phyloP scores from a whole-genome alignment of 1,284 basidiomycete genomes.

The Somion occarium region DNA sequence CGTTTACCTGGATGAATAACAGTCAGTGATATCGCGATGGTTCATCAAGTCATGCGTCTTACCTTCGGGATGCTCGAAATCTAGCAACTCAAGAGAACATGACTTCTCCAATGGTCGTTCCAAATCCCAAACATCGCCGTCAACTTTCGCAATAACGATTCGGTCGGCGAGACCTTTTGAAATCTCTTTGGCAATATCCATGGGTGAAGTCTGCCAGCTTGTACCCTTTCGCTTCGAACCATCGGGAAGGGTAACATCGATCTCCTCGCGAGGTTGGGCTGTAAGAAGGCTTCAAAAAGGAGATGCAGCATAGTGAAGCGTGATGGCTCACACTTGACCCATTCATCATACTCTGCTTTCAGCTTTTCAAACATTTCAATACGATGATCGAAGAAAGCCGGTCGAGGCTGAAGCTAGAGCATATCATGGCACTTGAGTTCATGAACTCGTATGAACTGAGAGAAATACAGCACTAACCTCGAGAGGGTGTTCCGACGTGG shows the following conservation, averaged over 20 bases:
- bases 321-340: slow-evolving; percentile 63
- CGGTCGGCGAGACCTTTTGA: slow-evolving; percentile 88
- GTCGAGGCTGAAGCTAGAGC: slow-evolving; percentile 72
- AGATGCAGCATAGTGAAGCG: neutral
- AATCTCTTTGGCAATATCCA: slow-evolving; percentile 87
- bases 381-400: slow-evolving; percentile 86
- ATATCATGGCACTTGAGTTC: neutral
- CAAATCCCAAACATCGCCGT: slow-evolving; percentile 92
- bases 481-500: slow-evolving; percentile 47
- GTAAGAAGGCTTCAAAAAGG: slow-evolving; percentile 3
- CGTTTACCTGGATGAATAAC: slow-evolving; percentile 66
- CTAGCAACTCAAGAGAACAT: slow-evolving; percentile 81
- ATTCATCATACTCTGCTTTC: slow-evolving; percentile 83
- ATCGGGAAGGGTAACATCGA: slow-evolving; percentile 85
- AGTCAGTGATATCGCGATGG: no score
- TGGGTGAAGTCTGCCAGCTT: slow-evolving; percentile 95
- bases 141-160: slow-evolving; percentile 92
- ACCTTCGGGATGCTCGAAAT: slow-evolving; percentile 96
- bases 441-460: no score
- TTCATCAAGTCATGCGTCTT: slow-evolving; percentile 11
- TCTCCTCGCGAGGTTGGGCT: slow-evolving; percentile 86
- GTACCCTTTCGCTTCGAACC: slow-evolving; percentile 80
- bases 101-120: slow-evolving; percentile 88
- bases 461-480: slow-evolving; percentile 42
- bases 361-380: slow-evolving; percentile 89